These are phyloP conservation scores for Tetracladium marchalianum DNA, from an alignment of 495 filamentous ascomycete species.

Conservation along the genomic window DNA sequence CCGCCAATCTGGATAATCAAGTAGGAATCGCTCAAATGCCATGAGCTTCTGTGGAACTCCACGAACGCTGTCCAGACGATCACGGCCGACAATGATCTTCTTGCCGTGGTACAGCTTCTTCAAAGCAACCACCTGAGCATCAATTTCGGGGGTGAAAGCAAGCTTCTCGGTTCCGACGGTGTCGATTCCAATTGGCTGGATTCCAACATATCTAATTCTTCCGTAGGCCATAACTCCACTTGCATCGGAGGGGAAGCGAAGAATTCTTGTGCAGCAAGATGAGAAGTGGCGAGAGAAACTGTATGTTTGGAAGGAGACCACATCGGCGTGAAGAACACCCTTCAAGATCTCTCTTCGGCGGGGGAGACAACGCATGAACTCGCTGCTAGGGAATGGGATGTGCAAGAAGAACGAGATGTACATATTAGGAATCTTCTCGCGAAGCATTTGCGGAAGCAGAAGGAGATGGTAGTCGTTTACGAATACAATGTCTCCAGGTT, in stretches of 20 bases:
- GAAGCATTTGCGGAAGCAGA: constrained; percentile 72
- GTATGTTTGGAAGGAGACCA: constrained; percentile 88
- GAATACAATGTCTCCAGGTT: constrained; percentile 81
- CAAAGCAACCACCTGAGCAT: constrained; percentile 54
- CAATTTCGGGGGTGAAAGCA: constrained; percentile 58
- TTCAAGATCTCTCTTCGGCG: constrained; percentile 79
- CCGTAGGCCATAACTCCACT: constrained; percentile 83
- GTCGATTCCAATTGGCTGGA: constrained; percentile 88
- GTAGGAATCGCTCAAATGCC: constrained; percentile 84
- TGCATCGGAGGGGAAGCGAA: constrained; percentile 71
- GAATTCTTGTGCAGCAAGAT: constrained; percentile 80
- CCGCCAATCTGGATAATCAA: constrained; percentile 76
- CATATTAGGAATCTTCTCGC: constrained; percentile 71
- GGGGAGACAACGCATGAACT: constrained; percentile 79
- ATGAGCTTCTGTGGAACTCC: constrained; percentile 89
- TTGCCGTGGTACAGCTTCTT: constrained; percentile 66
- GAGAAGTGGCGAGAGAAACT: constrained; percentile 88
- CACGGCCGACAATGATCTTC: constrained; percentile 91
- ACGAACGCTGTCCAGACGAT: constrained; percentile 79
- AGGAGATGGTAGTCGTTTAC: constrained; percentile 90
- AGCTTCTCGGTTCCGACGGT: constrained; percentile 56
- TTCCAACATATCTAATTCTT: constrained; percentile 75
- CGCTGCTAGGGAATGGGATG: constrained; percentile 86
- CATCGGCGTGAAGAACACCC: constrained; percentile 78
- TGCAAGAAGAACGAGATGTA: constrained; percentile 90